Conservation (phyloP, 2,329 filamentous ascomycete genomes). For the Calonectria pteridis region DNA sequence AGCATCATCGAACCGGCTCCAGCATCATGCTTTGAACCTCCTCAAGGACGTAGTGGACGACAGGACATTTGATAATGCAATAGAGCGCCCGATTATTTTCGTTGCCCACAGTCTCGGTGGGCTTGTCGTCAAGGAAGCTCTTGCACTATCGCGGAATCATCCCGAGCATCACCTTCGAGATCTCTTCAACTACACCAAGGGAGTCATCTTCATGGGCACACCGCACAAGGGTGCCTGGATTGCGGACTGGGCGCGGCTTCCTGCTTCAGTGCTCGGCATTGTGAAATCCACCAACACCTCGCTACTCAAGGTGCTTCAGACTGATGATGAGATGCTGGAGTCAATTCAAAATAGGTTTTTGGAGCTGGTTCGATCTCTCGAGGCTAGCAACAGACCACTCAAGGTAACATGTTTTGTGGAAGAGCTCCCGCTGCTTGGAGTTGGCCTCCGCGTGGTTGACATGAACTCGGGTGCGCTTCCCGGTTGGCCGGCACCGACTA, state of each 20-base stretch:
- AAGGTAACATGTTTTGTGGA: conserved; percentile 52
- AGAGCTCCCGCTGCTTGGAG: conserved; percentile 44
- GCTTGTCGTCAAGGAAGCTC: conserved; percentile 53
- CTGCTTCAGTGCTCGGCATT: conserved; percentile 44
- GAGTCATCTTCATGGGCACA: conserved; percentile 55
- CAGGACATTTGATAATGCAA: conserved; percentile 31
- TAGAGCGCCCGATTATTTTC: conserved; percentile 48
- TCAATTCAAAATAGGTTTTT: conserved; percentile 43
- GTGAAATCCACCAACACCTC: conserved; percentile 48
- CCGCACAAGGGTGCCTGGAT: conserved; percentile 52
- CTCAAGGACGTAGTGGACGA: conserved; percentile 44
- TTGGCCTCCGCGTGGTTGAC: conserved; percentile 42
- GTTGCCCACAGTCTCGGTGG: conserved; percentile 55
- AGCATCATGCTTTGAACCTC: conserved; percentile 48
- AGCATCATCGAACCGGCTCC: conserved; percentile 42
- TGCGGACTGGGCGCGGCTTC: conserved; percentile 50
- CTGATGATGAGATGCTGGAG: conserved; percentile 40
- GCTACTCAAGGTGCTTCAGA: conserved; percentile 45
- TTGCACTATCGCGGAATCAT: conserved; percentile 48
- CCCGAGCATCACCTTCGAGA: conserved; percentile 44
- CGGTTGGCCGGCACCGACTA: conserved; percentile 42
- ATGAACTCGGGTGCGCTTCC: conserved; percentile 48
- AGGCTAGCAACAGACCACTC: conserved; percentile 27
- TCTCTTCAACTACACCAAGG: conserved; percentile 45
- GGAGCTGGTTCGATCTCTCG: conserved; percentile 40